Evolutionary conservation across 2,329 filamentous ascomycete species (phyloP).

Genomic region (Bipolaris zeicola): DNA sequence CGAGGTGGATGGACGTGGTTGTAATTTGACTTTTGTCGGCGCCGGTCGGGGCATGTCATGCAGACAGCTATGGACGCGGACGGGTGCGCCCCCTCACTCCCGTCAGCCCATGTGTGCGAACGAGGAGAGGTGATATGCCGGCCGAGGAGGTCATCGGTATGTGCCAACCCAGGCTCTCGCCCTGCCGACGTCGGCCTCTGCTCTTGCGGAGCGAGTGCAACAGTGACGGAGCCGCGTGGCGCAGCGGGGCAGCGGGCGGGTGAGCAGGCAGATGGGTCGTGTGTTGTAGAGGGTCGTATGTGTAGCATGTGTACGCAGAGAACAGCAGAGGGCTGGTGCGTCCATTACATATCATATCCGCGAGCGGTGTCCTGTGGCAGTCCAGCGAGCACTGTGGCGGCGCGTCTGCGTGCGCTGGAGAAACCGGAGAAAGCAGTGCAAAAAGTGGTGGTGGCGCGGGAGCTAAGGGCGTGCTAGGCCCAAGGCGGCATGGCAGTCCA

Average conservation of each 20-base stretch:
- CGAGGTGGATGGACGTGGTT: background rate
- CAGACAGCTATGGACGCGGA: background rate
- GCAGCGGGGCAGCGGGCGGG: background rate
- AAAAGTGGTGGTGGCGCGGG: constrained; percentile 27
- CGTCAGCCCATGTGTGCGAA: background rate
- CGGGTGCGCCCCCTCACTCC: background rate
- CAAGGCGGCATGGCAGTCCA: constrained; percentile 17
- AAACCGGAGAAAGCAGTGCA: constrained; percentile 42
- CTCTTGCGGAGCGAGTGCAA: background rate
- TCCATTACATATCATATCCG: too few relatives aligned
- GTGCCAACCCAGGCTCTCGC: background rate
- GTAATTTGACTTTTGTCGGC: background rate
- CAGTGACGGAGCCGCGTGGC: background rate
- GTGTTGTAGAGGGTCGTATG: background rate
- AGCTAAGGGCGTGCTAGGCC: constrained; percentile 22
- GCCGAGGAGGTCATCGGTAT: background rate
- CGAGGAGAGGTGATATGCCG: background rate
- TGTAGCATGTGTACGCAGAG: background rate
- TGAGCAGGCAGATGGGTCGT: background rate
- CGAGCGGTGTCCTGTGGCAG: too few relatives aligned
- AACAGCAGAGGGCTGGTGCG: too few relatives aligned
- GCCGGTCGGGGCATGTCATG: background rate
- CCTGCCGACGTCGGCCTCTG: background rate
- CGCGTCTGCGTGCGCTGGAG: constrained; percentile 24
- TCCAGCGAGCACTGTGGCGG: too few relatives aligned